Evolutionary conservation across 2,329 filamentous ascomycete genomes (phyloP).

Genomic region (Fusarium foetens): DNA sequence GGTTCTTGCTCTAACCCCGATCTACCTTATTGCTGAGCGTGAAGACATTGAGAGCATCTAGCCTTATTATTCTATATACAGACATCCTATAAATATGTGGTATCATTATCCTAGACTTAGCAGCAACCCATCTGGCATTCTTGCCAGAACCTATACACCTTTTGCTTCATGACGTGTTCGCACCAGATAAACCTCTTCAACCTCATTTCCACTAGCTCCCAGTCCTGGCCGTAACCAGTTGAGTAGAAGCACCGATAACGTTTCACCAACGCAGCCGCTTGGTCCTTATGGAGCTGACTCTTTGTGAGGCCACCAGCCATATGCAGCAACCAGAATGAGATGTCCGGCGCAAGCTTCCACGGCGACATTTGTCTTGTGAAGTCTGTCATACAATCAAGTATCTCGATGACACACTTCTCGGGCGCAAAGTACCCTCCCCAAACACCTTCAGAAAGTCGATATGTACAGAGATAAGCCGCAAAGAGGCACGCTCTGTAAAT

Average conservation of each 20-base stretch:
- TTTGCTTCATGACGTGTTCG: background rate
- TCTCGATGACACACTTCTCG: background rate
- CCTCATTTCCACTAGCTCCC: background rate
- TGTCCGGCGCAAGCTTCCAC: background rate
- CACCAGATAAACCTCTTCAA: constrained; percentile 5
- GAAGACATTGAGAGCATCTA: too few species aligned
- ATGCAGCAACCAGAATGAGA: background rate
- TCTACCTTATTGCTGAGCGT: background rate
- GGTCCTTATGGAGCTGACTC: rapidly evolving
- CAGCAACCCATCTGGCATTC: background rate
- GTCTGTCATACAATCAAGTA: background rate
- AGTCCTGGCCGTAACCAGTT: background rate
- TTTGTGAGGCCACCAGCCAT: constrained; percentile 2
- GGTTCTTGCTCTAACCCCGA: background rate
- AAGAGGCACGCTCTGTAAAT: constrained; percentile 12
- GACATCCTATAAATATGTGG: too few species aligned
- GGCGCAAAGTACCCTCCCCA: constrained; percentile 2
- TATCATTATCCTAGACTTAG: background rate
- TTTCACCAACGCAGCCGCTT: background rate
- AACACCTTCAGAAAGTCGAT: background rate
- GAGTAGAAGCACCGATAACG: constrained; percentile 6
- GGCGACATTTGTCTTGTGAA: background rate
- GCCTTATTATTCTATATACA: too few species aligned
- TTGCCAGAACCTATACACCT: background rate
- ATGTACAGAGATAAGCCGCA: constrained; percentile 13